phyloP scores from a whole-genome alignment of 2,329 filamentous ascomycete genomes.

The Pseudogymnoascus sp. region DNA sequence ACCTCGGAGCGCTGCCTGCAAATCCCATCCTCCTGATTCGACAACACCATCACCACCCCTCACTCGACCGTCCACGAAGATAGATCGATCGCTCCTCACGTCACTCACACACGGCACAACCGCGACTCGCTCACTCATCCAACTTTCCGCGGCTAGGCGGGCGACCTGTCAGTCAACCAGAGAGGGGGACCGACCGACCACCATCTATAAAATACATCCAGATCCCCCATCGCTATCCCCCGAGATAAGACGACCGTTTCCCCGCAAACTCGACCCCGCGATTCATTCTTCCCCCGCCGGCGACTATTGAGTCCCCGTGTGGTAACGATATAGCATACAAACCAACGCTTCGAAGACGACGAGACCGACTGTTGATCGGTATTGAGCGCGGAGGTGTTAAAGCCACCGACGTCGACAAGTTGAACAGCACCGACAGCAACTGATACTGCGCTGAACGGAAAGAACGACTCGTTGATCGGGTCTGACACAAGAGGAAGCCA shows the following conservation, averaged over 20 bases:
- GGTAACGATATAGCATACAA: background rate
- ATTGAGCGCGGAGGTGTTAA: background rate
- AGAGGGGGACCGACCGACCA: background rate
- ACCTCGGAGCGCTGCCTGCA: constrained; percentile 1
- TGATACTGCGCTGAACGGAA: background rate
- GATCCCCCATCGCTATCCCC: background rate
- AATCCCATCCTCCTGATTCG: background rate
- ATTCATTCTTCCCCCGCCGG: background rate
- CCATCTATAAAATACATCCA: background rate
- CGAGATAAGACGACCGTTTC: background rate
- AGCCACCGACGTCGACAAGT: background rate
- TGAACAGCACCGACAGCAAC: background rate
- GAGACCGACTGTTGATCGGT: background rate
- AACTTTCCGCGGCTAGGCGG: background rate
- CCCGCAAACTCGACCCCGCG: background rate
- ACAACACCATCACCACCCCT: constrained; percentile 1
- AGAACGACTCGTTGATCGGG: background rate
- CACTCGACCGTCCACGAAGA: background rate
- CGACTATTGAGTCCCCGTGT: background rate
- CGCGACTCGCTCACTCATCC: background rate
- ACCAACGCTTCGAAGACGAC: background rate
- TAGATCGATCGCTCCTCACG: background rate
- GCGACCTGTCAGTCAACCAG: background rate
- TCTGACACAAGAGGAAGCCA: background rate
- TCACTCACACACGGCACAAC: background rate